Evolutionary conservation across 495 filamentous ascomycete species (phyloP).

Genomic region (Penicillium mononematosum): DNA sequence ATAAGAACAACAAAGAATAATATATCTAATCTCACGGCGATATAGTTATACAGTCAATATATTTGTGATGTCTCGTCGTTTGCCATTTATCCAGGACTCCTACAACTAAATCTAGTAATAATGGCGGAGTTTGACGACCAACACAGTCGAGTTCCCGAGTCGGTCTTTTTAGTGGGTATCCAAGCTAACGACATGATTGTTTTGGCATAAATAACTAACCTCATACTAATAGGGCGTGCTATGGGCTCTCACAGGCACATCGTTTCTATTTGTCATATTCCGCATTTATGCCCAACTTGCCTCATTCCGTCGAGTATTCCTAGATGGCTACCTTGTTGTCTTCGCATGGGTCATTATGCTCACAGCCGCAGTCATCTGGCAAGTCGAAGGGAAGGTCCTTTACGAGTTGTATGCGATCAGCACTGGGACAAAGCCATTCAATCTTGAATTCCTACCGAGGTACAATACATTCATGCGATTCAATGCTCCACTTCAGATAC

Average conservation of each 20-base stretch:
- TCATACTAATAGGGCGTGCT: background rate
- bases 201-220: background rate
- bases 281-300: conserved; percentile 22
- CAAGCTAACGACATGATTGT: background rate
- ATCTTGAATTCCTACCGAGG: conserved; percentile 5
- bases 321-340: conserved; percentile 26
- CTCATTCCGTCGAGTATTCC: conserved; percentile 22
- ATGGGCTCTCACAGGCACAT: conserved; percentile 21
- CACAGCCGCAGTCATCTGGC: conserved; percentile 23
- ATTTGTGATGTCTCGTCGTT: background rate
- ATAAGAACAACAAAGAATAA: background rate
- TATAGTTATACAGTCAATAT: background rate
- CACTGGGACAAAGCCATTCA: conserved; percentile 6
- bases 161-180: background rate
- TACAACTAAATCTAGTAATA: background rate
- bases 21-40: background rate
- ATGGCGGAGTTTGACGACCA: conserved; percentile 7
- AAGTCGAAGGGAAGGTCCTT: conserved; percentile 13
- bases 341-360: conserved; percentile 28
- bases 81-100: background rate
- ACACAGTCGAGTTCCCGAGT: background rate
- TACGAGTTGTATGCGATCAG: conserved; percentile 16
- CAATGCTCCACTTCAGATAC: conserved; percentile 16
- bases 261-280: conserved; percentile 23
- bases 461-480: conserved; percentile 18